These are phyloP conservation scores for Sarocladiaceae sp. DNA, from an alignment of 2,329 filamentous ascomycete genomes.

Conservation along the genomic window DNA sequence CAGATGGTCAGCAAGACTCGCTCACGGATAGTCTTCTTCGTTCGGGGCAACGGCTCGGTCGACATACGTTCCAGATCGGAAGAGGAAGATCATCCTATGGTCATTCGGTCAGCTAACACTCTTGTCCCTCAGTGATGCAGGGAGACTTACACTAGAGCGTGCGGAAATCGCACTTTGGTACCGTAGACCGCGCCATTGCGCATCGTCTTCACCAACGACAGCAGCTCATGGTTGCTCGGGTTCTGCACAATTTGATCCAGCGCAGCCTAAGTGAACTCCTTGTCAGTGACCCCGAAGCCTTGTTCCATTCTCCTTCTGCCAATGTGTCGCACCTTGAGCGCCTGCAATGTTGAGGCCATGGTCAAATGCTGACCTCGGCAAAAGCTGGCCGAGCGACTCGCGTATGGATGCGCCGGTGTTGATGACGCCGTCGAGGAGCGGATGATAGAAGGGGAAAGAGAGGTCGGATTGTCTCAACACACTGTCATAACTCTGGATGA, in stretches of 20 bases:
- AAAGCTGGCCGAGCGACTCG: background rate
- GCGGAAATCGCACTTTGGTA: conserved; percentile 94
- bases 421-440: conserved; percentile 17
- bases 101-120: background rate
- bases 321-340: conserved; percentile 18
- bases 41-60: no score
- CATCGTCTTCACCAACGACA: conserved; percentile 85
- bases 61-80: conserved; percentile 80
- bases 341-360: conserved; percentile 19
- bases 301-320: no score
- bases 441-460: no score
- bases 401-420: background rate
- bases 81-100: conserved; percentile 88
- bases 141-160: conserved; percentile 71
- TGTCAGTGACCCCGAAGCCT: no score
- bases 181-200: conserved; percentile 98
- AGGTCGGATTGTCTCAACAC: no score
- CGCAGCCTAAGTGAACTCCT: conserved; percentile 61
- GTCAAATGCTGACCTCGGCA: conserved; percentile 10
- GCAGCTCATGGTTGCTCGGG: conserved; percentile 77
- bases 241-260: conserved; percentile 77
- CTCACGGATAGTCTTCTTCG: no score
- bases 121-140: no score
- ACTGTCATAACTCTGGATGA: no score
- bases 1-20: background rate